Percentiles rank a stretch among this genome's conserved stretches.
These are phyloP conservation scores for Marasmius oreades DNA, from an alignment of 1,284 basidiomycete genomes.

Conservation along the genomic window DNA sequence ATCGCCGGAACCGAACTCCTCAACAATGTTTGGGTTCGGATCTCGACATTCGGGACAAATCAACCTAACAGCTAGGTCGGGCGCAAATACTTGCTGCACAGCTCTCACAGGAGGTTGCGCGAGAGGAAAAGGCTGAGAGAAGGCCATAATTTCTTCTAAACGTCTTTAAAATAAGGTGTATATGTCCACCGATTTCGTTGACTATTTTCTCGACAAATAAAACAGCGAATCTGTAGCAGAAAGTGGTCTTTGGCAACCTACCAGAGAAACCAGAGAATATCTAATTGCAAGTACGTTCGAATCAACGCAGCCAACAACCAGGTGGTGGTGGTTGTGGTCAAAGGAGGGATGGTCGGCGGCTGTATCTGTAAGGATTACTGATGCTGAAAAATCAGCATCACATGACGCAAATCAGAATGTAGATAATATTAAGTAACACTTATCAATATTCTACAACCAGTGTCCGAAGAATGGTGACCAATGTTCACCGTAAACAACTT, in stretches of 20 bases:
- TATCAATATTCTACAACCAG: too few species aligned
- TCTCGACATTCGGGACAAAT: slow-evolving; percentile 94
- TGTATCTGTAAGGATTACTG: background rate
- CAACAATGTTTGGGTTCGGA: slow-evolving; percentile 90
- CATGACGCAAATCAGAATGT: too few species aligned
- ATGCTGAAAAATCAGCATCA: background rate
- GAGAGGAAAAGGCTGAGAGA: slow-evolving; percentile 23
- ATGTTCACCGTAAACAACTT: too few species aligned
- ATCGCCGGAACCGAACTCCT: slow-evolving; percentile 97
- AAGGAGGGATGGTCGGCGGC: background rate
- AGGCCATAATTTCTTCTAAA: slow-evolving; percentile 34
- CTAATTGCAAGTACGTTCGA: background rate
- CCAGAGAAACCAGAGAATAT: background rate
- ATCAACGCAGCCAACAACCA: background rate
- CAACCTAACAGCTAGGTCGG: slow-evolving; percentile 85
- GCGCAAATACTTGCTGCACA: slow-evolving; percentile 44
- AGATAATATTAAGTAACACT: too few species aligned
- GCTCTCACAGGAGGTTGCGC: slow-evolving; percentile 11
- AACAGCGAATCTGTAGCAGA: too few species aligned
- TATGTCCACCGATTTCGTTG: background rate
- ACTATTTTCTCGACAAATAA: background rate
- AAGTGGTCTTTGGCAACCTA: background rate
- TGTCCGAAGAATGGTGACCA: too few species aligned
- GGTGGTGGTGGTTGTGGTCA: background rate
- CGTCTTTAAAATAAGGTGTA: background rate